A percentile compares a stretch with the other conserved stretches of the same genome.
Conservation (phyloP, 768 basidiomycete species). For the Saitozyma podzolica region DNA sequence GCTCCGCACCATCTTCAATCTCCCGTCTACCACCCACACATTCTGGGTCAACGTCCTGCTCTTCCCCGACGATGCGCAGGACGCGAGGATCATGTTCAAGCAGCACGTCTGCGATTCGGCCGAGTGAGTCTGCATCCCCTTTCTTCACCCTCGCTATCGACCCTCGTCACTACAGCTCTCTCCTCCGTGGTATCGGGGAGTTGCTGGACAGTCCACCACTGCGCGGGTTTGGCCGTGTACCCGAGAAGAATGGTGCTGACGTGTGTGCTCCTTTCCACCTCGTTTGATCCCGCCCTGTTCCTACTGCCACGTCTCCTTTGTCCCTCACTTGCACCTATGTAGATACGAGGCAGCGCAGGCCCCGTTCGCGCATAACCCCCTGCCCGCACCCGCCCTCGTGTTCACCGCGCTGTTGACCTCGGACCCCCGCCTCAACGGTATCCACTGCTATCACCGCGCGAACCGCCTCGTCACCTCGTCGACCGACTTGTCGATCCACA, state of each 20-base stretch:
- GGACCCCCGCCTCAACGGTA: conserved; percentile 42
- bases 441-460: conserved; percentile 47
- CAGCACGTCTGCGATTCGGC: conserved; percentile 41
- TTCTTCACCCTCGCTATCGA: not conserved
- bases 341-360: conserved; percentile 48
- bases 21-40: conserved; percentile 43
- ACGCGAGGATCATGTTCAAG: conserved; percentile 49
- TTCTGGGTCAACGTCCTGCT: conserved; percentile 48
- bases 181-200: no score
- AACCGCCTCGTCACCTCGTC: conserved; percentile 20
- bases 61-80: conserved; percentile 38
- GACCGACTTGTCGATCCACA: conserved; percentile 19
- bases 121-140: conserved; percentile 39
- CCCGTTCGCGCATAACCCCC: conserved; percentile 22
- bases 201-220: no score
- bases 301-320: not conserved
- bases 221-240: not conserved
- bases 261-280: not conserved
- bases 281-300: not conserved
- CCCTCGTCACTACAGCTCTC: no score
- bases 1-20: conserved; percentile 44
- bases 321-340: not conserved
- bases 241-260: not conserved
- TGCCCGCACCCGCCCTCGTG: conserved; percentile 41
- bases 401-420: conserved; percentile 48